Evolutionary conservation across 225 moss, liverwort and hornwort species (phyloP), one percentile per base, ranked within the genome.

Genomic region (Antitrichia curtipendula): DNA sequence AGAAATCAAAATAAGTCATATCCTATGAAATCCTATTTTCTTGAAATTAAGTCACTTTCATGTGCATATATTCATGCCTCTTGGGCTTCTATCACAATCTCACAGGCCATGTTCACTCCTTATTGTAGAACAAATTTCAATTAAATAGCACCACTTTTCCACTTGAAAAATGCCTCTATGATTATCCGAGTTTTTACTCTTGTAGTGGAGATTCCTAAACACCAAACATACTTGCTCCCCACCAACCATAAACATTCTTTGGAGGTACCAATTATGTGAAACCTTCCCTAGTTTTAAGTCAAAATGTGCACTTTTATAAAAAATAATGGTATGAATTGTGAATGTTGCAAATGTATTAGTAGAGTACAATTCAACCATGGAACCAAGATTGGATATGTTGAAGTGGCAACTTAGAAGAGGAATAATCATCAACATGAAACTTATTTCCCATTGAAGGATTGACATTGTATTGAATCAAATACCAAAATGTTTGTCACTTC

Each of bases 41-140:
- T 13, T 5, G 36, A 56, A 76, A 38, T 16, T 5, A n/a, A 25
- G 7, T 16, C 38, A 16, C 1, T 77, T 54, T 9, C 24, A 53
- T n/a, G 6, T n/a, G 25, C 6, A 54, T n/a, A 76, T 22, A 0
- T 77, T 77, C 4, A 38, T 54, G 4, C 4, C 0, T n/a, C 6
- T 24, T 24, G 6, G 8, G 19, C 27, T 58, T 41, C 8, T 41
- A 41, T 41, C 2, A 13, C 8, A 58, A 58, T 58, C 13, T 40
- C 6, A 29, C 0, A 0, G 41, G 58, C 6, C 2, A 28, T 38
- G 1, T 41, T 40, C 12, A 18, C 41, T 58, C 8, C 3, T 5
- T 2, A 29, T 16, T n/a, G 4, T 1, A 34, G 0, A 29, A 2
- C 6, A 20, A 79, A 41, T 59, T 59, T 22, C 34, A 75, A 52